Evolutionary conservation across 352 stramenopile species (phyloP), one percentile per base, ranked within the genome.

Genomic region (Achlya hypogyna): DNA sequence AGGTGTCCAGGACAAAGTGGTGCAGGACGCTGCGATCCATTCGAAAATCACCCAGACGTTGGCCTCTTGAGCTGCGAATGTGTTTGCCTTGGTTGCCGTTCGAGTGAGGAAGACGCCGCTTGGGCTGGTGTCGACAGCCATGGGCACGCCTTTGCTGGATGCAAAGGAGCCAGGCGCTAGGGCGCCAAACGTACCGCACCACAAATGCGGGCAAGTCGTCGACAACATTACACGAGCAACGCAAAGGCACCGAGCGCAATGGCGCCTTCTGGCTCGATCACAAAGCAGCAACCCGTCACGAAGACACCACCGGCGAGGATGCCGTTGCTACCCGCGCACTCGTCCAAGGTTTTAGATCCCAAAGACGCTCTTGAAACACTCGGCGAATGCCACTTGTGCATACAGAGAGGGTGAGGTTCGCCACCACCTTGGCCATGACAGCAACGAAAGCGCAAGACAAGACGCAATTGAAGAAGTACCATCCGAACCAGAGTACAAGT

Each of bases 391-490:
- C 81, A 38, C 78, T 84, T 14, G 71, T 69, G 42, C 81, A 77
- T 14, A 82, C 84, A 27, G 74, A 64, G 52, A 96, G 64, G 35
- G 86, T 94, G 18, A 84, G 91, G 29, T 78, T 95, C 32, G 95
- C 80, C 42, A 82, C 79, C 35, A 72, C 75, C 34, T 90, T 75
- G 49, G 78, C 72, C 28, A 54, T 65, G 22, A 70, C 63, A 29
- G 51, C 3, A 32, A 73, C 72, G 14, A 84, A 65, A 20, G 72
- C 29, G 62, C 65, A 71, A 87, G 84, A 84, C 35, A 77, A 91
- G 49, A 85, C 86, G 58, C 74, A 72, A 73, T 96, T 96, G 75
- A 96, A 96, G 28, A 86, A 84, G 63, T 91, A 93, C 80, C 81
- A 87, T 28, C 86, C 84, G 58, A 93, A 86, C 86, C 86, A 95